Percentiles rank a stretch among this genome's conserved stretches.
These are phyloP conservation scores for Ilex asprella DNA, from an alignment of 257 asterid genomes.

Conservation along the genomic window DNA sequence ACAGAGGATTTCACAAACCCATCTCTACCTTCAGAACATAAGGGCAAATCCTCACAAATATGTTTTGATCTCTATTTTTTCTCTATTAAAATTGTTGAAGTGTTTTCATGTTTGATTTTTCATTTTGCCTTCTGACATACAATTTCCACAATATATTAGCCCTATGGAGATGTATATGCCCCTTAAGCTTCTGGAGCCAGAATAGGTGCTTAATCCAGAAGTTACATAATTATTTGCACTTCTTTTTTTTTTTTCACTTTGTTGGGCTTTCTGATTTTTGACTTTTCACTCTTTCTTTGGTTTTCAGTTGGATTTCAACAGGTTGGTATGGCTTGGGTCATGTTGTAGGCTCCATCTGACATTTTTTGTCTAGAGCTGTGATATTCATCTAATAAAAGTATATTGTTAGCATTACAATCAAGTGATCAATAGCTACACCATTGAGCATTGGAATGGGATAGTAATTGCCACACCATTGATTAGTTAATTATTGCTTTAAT, in stretches of 20 bases:
- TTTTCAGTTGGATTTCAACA: conserved; percentile 82
- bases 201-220: conserved; percentile 40
- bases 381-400: too few species aligned
- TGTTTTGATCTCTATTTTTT: conserved; percentile 7
- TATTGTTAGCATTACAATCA: too few species aligned
- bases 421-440: too few species aligned
- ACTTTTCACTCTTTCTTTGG: conserved; percentile 17
- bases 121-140: too few species aligned
- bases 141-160: conserved; percentile 19
- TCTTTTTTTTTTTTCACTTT: neutral
- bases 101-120: too few species aligned
- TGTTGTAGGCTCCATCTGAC: neutral
- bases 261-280: conserved; percentile 5
- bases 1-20: conserved; percentile 97
- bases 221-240: neutral
- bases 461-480: too few species aligned
- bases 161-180: conserved; percentile 67
- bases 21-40: conserved; percentile 87
- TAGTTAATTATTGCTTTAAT: too few species aligned
- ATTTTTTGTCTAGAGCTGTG: neutral
- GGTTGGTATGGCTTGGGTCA: neutral
- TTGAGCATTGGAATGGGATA: too few species aligned
- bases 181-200: conserved; percentile 26
- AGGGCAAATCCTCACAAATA: conserved; percentile 91
- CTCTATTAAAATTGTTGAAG: too few species aligned